A percentile compares a stretch with the other conserved stretches of the same genome.
Conservation (phyloP, 2,329 filamentous ascomycete species). For the Sporothrix pseudoabietina region DNA sequence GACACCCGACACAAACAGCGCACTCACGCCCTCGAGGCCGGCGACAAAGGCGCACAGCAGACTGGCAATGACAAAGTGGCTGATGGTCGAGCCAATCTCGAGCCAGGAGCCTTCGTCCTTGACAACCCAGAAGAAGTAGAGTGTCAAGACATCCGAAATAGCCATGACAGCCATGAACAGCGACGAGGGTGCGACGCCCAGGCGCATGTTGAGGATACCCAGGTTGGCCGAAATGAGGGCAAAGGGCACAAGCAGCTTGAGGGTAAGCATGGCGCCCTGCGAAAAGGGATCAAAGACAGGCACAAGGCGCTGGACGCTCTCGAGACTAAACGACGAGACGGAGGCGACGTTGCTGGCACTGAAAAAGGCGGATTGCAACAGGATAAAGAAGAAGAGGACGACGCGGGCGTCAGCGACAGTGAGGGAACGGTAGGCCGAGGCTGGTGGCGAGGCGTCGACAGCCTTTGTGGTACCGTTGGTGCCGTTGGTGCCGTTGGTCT, state of each 20-base stretch:
- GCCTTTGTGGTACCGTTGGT: constrained; percentile 19
- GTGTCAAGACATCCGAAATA: constrained; percentile 84
- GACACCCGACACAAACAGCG: constrained; percentile 78
- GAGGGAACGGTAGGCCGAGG: constrained; percentile 60
- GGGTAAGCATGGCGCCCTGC: constrained; percentile 80
- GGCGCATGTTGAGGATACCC: constrained; percentile 82
- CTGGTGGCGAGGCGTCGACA: constrained; percentile 17
- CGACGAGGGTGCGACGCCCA: constrained; percentile 83
- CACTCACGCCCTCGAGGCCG: constrained; percentile 80
- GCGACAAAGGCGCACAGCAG: constrained; percentile 88
- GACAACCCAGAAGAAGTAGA: constrained; percentile 98
- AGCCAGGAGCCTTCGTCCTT: constrained; percentile 96
- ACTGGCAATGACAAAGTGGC: constrained; percentile 91
- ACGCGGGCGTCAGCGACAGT: constrained; percentile 82
- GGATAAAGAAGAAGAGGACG: constrained; percentile 90
- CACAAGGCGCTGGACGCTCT: constrained; percentile 82
- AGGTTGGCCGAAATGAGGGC: constrained; percentile 88
- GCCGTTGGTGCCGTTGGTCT: constrained; percentile 14
- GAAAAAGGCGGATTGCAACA: constrained; percentile 96
- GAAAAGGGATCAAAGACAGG: constrained; percentile 93
- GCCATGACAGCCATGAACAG: constrained; percentile 95
- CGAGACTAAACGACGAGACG: constrained; percentile 87
- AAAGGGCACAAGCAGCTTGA: constrained; percentile 93
- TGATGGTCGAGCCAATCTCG: constrained; percentile 96
- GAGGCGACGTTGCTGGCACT: constrained; percentile 95